Percentiles rank a stretch among this genome's conserved stretches.
Conservation (phyloP, 2,329 filamentous ascomycete genomes). For the Cadophora sp. region DNA sequence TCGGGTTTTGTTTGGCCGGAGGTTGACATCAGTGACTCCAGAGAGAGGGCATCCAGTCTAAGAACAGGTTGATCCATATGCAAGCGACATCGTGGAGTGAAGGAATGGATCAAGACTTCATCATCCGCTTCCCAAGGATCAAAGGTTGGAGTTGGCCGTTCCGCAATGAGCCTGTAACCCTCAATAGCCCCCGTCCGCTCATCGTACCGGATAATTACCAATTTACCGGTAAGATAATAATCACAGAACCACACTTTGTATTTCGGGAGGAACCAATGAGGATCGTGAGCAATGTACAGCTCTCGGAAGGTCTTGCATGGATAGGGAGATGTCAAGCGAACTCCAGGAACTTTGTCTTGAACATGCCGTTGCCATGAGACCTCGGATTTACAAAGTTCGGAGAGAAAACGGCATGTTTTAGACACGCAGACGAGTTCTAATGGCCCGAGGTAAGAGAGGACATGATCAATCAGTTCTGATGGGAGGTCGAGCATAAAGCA, state of each 20-base stretch:
- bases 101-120: conserved; percentile 73
- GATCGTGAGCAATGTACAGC: conserved; percentile 77
- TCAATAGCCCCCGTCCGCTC: conserved; percentile 77
- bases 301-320: conserved; percentile 71
- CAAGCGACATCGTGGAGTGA: conserved; percentile 72
- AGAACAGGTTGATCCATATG: conserved; percentile 78
- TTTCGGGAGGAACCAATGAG: conserved; percentile 83
- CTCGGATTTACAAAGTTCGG: conserved; percentile 67
- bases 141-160: conserved; percentile 59
- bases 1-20: conserved; percentile 32
- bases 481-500: conserved; percentile 64
- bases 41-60: conserved; percentile 51
- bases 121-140: conserved; percentile 70
- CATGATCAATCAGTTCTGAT: conserved; percentile 74
- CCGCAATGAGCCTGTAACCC: conserved; percentile 77
- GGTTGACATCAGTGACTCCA: conserved; percentile 23
- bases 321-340: conserved; percentile 57
- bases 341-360: conserved; percentile 68
- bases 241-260: conserved; percentile 89
- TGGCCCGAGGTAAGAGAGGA: conserved; percentile 71
- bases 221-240: conserved; percentile 71
- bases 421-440: conserved; percentile 66
- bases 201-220: conserved; percentile 81
- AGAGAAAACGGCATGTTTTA: conserved; percentile 66
- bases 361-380: conserved; percentile 75